Base-by-base conservation (phyloP, 1,139 yeast genomes). In the Yamadazyma triangularis region DNA sequence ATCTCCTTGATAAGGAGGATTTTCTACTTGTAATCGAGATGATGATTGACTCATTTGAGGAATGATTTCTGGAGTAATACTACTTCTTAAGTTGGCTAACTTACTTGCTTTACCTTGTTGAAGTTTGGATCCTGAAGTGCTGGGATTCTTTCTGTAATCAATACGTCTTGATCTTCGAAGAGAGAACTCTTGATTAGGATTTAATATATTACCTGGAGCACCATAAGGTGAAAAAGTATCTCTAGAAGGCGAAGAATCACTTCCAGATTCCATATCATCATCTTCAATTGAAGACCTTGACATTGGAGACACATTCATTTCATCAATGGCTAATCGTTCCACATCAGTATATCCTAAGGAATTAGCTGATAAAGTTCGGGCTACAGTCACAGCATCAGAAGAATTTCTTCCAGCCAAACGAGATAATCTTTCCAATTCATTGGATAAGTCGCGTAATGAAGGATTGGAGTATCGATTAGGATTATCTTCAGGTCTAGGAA, bases 351-450 rank as follows among this genome's bases (percentile, higher is more conserved):
- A 70, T 3, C 82, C 81, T 25, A 77, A 57, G 0, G 83, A 70
- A 1, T 76, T 66, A 2, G 80, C 69, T 1, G 83, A 76, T 34
- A 83, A 62, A 0, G 88, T 77, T 47, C 89, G 64, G 0, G 91
- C 91, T 30, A 83, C 58, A 0, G 89, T 77, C 2, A 79, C 79
- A 1, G 91, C 87, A 56, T 83, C 89, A 15, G 76, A 70, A 10
- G 84, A 77, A 32, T 79, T 81, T 58, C 83, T 60, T 0, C 93
- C 91, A 0, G 89, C 89, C 51, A 76, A 60, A 41, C 74, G 77
- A 0, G 87, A 75, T 26, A 83, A 58, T 31, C 67, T 74, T 42
- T 81, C 83, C 31, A 83, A 58, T 49, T 82, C 91, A 37, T 60
- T 70, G 1, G 88, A 78, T 24, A 83, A 65, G 34, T 79, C 86